These are phyloP conservation scores for Acorus calamus DNA, from an alignment of 106 monocot species.

Conservation along the genomic window DNA sequence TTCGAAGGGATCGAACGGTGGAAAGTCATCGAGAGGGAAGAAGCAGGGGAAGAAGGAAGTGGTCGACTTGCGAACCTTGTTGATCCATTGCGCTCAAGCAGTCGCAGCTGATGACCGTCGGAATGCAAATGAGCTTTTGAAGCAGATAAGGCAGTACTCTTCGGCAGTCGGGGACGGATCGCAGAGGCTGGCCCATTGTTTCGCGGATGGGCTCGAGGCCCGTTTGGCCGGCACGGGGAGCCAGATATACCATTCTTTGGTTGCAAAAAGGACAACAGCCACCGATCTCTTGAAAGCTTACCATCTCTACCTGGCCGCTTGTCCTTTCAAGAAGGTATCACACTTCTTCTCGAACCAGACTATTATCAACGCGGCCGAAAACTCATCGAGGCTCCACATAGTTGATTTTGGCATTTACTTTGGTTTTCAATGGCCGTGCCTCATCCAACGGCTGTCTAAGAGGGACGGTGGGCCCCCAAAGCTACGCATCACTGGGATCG, in stretches of 20 bases:
- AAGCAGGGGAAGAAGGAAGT: conserved; percentile 59
- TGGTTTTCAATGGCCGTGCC: conserved; percentile 86
- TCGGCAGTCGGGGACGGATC: conserved; percentile 57
- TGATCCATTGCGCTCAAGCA: conserved; percentile 74
- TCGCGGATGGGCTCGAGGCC: conserved; percentile 77
- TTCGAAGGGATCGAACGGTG: conserved; percentile 22
- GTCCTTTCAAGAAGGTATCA: conserved; percentile 65
- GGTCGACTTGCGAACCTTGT: conserved; percentile 59
- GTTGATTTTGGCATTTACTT: conserved; percentile 77
- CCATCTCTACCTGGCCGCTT: conserved; percentile 56
- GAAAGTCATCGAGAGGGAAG: conserved; percentile 28
- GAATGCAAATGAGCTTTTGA: conserved; percentile 48
- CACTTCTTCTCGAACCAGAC: conserved; percentile 62
- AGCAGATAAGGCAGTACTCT: conserved; percentile 74
- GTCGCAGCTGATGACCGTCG: conserved; percentile 69
- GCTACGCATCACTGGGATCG: conserved; percentile 81
- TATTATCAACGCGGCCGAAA: conserved; percentile 37
- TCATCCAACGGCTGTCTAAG: conserved; percentile 47
- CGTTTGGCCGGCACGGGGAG: conserved; percentile 84
- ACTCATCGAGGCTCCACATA: conserved; percentile 56
- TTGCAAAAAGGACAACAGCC: conserved; percentile 40
- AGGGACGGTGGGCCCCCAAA: conserved; percentile 43
- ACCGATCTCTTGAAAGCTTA: conserved; percentile 59
- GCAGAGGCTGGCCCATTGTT: conserved; percentile 66
- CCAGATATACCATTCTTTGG: conserved; percentile 45